Conservation (phyloP, 2,329 filamentous ascomycete genomes). For the Monilinia laxa region DNA sequence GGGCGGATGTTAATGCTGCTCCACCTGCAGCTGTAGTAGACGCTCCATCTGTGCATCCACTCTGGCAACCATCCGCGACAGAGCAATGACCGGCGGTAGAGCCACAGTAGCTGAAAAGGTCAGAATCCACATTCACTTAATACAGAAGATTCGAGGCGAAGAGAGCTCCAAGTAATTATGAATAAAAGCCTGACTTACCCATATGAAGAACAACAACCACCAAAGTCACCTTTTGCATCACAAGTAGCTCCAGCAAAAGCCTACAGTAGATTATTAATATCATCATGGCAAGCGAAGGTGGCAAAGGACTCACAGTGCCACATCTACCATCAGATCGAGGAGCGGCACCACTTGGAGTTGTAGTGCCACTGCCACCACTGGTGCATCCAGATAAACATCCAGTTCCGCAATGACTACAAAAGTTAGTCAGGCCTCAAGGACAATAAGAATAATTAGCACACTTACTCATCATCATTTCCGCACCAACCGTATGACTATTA, state of each 20-base stretch:
- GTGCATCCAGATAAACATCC: conserved; percentile 46
- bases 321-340: conserved; percentile 37
- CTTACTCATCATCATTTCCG: conserved; percentile 43
- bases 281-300: not conserved
- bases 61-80: conserved; percentile 39
- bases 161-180: not conserved
- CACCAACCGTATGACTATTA: conserved; percentile 43
- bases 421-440: conserved; percentile 14
- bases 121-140: conserved; percentile 28
- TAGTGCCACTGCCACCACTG: conserved; percentile 27
- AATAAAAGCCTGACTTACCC: conserved; percentile 31
- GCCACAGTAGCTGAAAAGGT: conserved; percentile 36
- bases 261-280: conserved; percentile 6
- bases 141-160: not conserved
- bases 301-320: conserved; percentile 29
- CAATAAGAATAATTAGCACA: not conserved
- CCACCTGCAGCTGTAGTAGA: conserved; percentile 27
- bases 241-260: conserved; percentile 36
- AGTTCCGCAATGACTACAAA: conserved; percentile 38
- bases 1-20: not conserved
- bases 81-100: conserved; percentile 36
- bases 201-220: conserved; percentile 38
- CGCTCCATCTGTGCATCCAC: conserved; percentile 33
- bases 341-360: conserved; percentile 22
- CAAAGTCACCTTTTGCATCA: conserved; percentile 35